These are phyloP conservation scores for Tricholoma hemisulphureum DNA, from an alignment of 768 basidiomycete species.

Conservation along the genomic window DNA sequence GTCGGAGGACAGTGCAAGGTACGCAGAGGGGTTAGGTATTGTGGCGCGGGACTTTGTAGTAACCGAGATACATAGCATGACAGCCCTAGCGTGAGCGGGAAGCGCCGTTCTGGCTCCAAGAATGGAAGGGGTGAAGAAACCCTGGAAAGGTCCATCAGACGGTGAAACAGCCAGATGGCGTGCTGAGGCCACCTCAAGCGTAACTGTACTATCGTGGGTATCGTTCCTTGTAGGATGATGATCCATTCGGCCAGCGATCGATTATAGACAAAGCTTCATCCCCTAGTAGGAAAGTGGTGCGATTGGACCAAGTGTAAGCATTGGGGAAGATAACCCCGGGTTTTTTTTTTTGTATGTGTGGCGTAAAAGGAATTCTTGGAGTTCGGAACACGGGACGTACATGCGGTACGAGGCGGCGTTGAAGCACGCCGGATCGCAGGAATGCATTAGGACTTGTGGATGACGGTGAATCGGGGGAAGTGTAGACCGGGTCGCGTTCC, in stretches of 20 bases:
- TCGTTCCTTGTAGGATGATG: neutral
- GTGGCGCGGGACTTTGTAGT: neutral
- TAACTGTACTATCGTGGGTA: neutral
- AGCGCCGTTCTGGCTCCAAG: neutral
- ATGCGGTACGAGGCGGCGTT: neutral
- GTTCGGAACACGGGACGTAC: constrained; percentile 2
- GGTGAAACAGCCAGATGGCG: neutral
- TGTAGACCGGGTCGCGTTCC: neutral
- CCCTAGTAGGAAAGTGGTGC: neutral
- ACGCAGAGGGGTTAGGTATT: neutral
- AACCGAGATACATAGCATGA: neutral
- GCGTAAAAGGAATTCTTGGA: neutral
- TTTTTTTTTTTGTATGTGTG: neutral
- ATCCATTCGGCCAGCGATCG: neutral
- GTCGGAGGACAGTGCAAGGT: neutral
- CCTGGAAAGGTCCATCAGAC: constrained; percentile 5
- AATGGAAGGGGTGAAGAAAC: neutral
- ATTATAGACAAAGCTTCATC: neutral
- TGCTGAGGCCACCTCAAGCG: neutral
- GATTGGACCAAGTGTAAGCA: neutral
- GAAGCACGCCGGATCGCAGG: neutral
- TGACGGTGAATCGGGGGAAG: neutral
- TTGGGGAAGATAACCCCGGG: neutral
- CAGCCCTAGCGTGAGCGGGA: neutral
- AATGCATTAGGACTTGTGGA: neutral